phyloP scores from a whole-genome alignment of 2,329 filamentous ascomycete species.

The Colletotrichum lupini region DNA sequence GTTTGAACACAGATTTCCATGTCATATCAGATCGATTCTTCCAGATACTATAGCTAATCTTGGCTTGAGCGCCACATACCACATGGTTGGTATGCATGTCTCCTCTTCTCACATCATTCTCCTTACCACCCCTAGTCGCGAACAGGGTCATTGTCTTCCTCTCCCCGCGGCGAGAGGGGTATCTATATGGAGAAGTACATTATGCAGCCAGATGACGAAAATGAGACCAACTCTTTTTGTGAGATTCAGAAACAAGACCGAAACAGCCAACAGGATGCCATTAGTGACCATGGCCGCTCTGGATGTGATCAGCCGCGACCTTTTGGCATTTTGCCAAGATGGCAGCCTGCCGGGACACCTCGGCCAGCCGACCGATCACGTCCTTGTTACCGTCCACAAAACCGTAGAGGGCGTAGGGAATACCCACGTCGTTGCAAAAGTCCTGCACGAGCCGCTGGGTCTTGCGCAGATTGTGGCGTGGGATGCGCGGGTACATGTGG shows the following conservation, averaged over 20 bases:
- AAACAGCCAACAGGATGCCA: not conserved
- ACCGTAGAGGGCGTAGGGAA: conserved; percentile 87
- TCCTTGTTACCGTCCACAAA: conserved; percentile 87
- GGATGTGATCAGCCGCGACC: conserved; percentile 47
- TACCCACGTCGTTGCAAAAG: conserved; percentile 84
- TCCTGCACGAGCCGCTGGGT: conserved; percentile 81
- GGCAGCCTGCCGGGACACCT: conserved; percentile 82
- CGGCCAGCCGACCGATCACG: conserved; percentile 79
- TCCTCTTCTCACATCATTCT: not conserved
- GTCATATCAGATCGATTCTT: not conserved
- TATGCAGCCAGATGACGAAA: not conserved
- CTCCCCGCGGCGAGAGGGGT: not conserved
- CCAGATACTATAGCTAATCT: conserved; percentile 1
- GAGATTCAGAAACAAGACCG: not conserved
- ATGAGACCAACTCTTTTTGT: not conserved
- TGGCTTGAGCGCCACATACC: not conserved
- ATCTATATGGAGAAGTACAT: not conserved
- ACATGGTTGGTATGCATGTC: not conserved
- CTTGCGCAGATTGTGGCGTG: conserved; percentile 82
- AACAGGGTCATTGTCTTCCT: not conserved
- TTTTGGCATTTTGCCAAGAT: conserved; percentile 82
- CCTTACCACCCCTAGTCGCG: not conserved
- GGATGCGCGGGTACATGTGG: conserved; percentile 85
- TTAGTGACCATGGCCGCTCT: conserved; percentile 33
- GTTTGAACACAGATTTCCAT: not conserved